Evolutionary conservation across 192 early-diverging fungal species (phyloP), one percentile per base, ranked within the genome.

Genomic region (Coemansia asiatica): DNA sequence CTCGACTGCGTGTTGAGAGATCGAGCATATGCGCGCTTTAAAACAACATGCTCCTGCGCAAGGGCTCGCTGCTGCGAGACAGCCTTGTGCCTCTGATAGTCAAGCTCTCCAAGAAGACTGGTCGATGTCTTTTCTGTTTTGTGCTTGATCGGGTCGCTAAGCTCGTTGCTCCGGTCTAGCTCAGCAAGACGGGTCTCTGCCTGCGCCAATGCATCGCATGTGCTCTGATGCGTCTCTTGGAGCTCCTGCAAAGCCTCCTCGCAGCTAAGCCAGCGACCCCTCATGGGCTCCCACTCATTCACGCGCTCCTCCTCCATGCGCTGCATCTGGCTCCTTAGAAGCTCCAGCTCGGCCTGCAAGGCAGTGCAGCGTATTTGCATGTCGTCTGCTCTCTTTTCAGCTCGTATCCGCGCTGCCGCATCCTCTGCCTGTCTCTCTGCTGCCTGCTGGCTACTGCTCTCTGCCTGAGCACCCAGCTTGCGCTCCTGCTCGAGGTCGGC

Each of bases 101-200:
- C 78, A 21, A 81, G 72, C 63, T 81, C 78, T 31, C 78, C 73
- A 7, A 81, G 78, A 12, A 81, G 63, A 53, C 78, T 81, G 19
- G 73, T 81, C 19, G 72, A 48, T 23, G 72, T 69, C 57, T 66
- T 75, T 21, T 75, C 61, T 1, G 65, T 62, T 35, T 61, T 58
- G 1, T 62, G 59, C 35, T 71, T 51, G 0, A 66, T 48, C 5
- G 68, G 59, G 46, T 64, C 66, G 16, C 36, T 23, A 7, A 69
- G 26, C 47, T 48, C 57, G 27, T 63, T 36, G 26, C 48, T 55
- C n/a, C 22, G 26, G 21, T 81, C 78, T 4, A 72, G 64, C 29
- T 81, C 78, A 0, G 69, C 69, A 26, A 81, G 65, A 1, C 69
- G 69, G 6, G 63, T 66, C 27, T 81, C 69, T 4, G 73, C 70